Conservation (phyloP, 2,329 filamentous ascomycete species). For the Zymoseptoria brevis region DNA sequence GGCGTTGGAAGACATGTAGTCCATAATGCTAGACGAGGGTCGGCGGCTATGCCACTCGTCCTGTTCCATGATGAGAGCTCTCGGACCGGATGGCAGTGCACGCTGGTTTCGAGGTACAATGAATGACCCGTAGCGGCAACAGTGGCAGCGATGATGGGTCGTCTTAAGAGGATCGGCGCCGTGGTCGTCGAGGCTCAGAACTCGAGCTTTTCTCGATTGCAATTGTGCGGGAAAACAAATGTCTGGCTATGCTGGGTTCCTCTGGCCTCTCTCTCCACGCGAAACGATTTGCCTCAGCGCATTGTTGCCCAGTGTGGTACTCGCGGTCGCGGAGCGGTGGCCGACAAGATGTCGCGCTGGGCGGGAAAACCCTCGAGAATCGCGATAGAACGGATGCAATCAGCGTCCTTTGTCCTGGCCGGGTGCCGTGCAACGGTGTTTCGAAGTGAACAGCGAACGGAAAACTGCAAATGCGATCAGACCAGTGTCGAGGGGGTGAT, state of each 20-base stretch:
- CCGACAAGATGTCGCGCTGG: background rate
- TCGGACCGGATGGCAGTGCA: background rate
- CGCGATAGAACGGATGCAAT: background rate
- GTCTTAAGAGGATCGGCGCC: background rate
- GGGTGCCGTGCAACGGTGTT: background rate
- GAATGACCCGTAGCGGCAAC: background rate
- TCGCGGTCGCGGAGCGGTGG: background rate
- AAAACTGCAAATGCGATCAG: background rate
- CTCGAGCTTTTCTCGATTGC: background rate
- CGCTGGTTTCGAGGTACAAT: background rate
- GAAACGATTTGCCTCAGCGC: background rate
- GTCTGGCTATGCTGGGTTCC: background rate
- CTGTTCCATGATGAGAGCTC: background rate
- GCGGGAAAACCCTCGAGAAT: background rate
- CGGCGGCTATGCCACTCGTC: slow-evolving; percentile 7
- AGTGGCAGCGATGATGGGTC: background rate
- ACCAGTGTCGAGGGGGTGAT: background rate
- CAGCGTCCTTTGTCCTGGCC: background rate
- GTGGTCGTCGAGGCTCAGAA: background rate
- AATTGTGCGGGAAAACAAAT: background rate
- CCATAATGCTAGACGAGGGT: slow-evolving; percentile 22
- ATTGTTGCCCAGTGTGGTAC: background rate
- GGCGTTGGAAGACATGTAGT: slow-evolving; percentile 22
- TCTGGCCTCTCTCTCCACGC: background rate
- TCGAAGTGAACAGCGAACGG: background rate